A percentile compares a stretch with the other conserved stretches of the same genome.
Evolutionary conservation across 805 yeast genomes (phyloP).

Genomic region (Tetrapisispora namnaoensis): DNA sequence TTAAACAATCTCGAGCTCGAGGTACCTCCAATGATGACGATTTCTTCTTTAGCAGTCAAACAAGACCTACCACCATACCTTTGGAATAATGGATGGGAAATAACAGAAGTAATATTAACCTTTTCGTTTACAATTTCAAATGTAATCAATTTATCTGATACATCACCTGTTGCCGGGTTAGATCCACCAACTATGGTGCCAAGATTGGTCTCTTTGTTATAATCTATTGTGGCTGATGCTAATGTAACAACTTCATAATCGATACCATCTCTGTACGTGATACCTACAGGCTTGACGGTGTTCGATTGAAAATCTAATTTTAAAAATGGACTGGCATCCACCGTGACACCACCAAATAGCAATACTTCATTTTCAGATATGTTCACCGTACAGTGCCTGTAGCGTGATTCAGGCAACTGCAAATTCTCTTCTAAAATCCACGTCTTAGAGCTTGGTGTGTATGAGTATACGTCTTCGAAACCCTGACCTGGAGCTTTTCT

Average conservation of each 20-base stretch:
- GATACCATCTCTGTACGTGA: background rate
- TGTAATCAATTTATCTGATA: constrained; percentile 23
- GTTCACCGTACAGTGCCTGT: constrained; percentile 40
- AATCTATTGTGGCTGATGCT: constrained; percentile 17
- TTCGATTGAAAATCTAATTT: constrained; percentile 9
- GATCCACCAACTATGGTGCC: constrained; percentile 21
- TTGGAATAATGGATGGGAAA: constrained; percentile 28
- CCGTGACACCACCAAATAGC: constrained; percentile 42
- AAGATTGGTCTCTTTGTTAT: constrained; percentile 2
- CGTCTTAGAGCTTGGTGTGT: constrained; percentile 7
- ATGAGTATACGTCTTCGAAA: constrained; percentile 37
- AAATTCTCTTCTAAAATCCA: constrained; percentile 34
- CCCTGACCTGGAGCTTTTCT: constrained; percentile 48
- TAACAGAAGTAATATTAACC: constrained; percentile 14
- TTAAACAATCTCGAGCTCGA: constrained; percentile 31
- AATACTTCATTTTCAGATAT: constrained; percentile 28
- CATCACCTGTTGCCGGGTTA: constrained; percentile 14
- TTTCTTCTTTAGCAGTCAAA: constrained; percentile 23
- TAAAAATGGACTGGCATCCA: constrained; percentile 12
- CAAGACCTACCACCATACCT: constrained; percentile 42
- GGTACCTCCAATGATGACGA: constrained; percentile 52
- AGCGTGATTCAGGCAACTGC: constrained; percentile 37
- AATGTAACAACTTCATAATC: constrained; percentile 15
- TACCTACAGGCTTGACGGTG: constrained; percentile 9
- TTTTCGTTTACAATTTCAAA: constrained; percentile 22